These are phyloP conservation scores for Spathaspora passalidarum DNA, from an alignment of 805 yeast genomes.

Conservation along the genomic window DNA sequence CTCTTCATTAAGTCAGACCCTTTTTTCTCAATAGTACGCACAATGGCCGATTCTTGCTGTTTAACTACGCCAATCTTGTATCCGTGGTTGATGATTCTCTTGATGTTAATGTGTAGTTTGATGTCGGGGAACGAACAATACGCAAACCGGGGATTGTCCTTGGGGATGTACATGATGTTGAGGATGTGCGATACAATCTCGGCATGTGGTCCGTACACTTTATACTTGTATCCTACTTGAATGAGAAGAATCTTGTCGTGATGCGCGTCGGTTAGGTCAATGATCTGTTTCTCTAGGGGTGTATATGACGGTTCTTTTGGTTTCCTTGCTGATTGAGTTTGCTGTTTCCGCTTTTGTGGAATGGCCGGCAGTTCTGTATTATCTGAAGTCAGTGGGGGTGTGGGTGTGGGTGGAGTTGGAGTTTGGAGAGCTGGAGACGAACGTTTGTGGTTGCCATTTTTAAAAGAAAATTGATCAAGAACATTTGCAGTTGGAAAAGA, in stretches of 20 bases:
- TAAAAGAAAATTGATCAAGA: neutral
- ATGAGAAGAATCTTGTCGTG: slow-evolving; percentile 71
- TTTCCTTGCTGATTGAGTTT: slow-evolving; percentile 30
- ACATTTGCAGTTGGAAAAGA: neutral
- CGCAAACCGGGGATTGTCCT: slow-evolving; percentile 53
- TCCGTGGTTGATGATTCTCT: slow-evolving; percentile 68
- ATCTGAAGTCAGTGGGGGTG: neutral
- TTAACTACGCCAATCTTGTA: slow-evolving; percentile 83
- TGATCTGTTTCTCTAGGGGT: slow-evolving; percentile 78
- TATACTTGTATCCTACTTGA: slow-evolving; percentile 91
- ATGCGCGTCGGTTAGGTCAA: slow-evolving; percentile 58
- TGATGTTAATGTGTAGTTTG: slow-evolving; percentile 71
- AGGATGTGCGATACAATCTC: slow-evolving; percentile 59
- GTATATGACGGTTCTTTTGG: slow-evolving; percentile 40
- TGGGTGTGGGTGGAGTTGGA: neutral
- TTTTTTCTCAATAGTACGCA: slow-evolving; percentile 55
- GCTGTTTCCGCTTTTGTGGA: neutral
- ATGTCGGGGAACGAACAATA: slow-evolving; percentile 83
- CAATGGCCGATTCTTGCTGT: slow-evolving; percentile 78
- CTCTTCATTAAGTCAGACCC: slow-evolving; percentile 58
- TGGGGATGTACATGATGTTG: slow-evolving; percentile 61
- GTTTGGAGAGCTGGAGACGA: neutral
- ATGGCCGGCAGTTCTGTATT: neutral
- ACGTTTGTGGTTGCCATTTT: neutral
- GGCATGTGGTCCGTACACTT: slow-evolving; percentile 86